Evolutionary conservation across 306 rosid species (phyloP), one percentile per base, ranked within the genome.

Genomic region (Trifolium repens): DNA sequence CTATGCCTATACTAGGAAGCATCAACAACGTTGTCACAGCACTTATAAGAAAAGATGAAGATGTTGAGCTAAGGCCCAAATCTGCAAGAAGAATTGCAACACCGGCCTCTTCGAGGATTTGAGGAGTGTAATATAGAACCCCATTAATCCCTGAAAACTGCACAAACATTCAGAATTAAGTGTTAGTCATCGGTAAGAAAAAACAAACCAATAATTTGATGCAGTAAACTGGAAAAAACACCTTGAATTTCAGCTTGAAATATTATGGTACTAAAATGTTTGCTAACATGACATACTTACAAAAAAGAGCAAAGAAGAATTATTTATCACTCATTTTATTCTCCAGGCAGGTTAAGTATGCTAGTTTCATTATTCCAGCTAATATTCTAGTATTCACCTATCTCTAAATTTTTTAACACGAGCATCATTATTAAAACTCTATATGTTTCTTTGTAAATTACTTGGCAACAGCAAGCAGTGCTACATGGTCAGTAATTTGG

Each of bases 81-180:
- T 81, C 60, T 76, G 81, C 10, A 58, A 91, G 97, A 53, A 91
- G 90, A 79, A 87, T 89, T 52, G 66, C 91, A 35, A 89, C 97
- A 22, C 97, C 94, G 7, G 94, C 94, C 27, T 91, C 83, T 76
- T 89, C 89, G 63, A 91, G 94, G 86, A 91, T 91, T 84, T 87
- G 89, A 83, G 97, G 94, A 46, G 97, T 91, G 88, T 91, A 91
- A 86, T 91, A 89, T 19, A 91, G 86, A 82, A 91, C 94, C 64
- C 97, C 97, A 34, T 87, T 91, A 59, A 89, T 91, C 71, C 97
- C 97, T 3, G 94, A 89, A 80, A 89, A 87, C 97, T 89, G 86
- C 69, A 55, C 16, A 73, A 19, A 37, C 50, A 39, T 39, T 39
- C 15, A 69, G 81, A 81, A 74, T 54, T 73, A 44, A 40, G 62